Percentiles rank a stretch among this genome's conserved stretches.
Evolutionary conservation across 305 asterid genomes (phyloP).

Genomic region (Fraxinus xanthoxyloides): DNA sequence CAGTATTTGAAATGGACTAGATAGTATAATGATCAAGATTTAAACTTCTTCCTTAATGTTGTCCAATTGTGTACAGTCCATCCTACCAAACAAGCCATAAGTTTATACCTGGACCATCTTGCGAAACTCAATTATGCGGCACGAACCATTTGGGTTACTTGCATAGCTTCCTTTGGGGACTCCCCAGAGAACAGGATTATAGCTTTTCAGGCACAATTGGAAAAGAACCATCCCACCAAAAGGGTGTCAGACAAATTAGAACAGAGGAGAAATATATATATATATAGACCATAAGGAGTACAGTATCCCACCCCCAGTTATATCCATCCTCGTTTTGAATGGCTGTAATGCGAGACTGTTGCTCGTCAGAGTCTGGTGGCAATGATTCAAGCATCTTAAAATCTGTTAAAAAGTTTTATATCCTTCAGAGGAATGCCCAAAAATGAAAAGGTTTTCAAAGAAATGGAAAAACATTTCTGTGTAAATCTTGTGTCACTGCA

Average conservation of each 20-base stretch:
- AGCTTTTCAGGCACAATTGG: slow-evolving; percentile 45
- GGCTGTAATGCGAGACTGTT: slow-evolving; percentile 75
- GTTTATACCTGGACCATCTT: slow-evolving; percentile 84
- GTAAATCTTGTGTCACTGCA: neutral
- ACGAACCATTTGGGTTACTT: slow-evolving; percentile 72
- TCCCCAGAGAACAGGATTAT: slow-evolving; percentile 95
- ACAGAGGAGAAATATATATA: neutral
- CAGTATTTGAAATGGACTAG: neutral
- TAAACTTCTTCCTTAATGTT: neutral
- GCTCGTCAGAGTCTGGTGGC: slow-evolving; percentile 86
- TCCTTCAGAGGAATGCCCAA: slow-evolving; percentile 18
- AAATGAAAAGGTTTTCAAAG: neutral
- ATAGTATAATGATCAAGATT: slow-evolving; percentile 1
- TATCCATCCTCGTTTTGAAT: slow-evolving; percentile 80
- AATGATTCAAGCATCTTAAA: slow-evolving; percentile 63
- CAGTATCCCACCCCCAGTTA: slow-evolving; percentile 87
- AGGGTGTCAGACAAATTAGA: slow-evolving; percentile 19
- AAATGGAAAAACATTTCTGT: neutral
- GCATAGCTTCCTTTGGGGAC: slow-evolving; percentile 99
- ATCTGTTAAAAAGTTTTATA: slow-evolving; percentile 46
- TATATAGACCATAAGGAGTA: slow-evolving; percentile 19
- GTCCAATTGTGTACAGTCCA: neutral
- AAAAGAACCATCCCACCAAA: slow-evolving; percentile 27
- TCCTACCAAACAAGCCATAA: neutral
- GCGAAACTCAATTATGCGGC: slow-evolving; percentile 83